phyloP scores from a whole-genome alignment of 2,329 filamentous ascomycete species.

The Huntiella decipiens region DNA sequence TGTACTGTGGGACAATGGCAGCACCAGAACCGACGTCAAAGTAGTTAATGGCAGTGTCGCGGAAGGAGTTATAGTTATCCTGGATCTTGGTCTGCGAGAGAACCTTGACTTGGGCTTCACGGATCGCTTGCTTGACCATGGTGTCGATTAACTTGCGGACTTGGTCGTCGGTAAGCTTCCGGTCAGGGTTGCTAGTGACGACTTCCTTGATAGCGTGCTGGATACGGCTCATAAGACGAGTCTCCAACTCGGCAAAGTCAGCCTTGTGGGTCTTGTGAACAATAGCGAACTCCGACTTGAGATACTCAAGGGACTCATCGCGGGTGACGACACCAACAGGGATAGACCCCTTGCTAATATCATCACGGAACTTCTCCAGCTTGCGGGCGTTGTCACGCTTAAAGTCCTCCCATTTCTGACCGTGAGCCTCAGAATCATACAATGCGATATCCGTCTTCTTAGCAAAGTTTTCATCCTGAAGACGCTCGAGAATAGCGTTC shows the following conservation, averaged over 20 bases:
- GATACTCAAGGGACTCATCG: conserved; percentile 28
- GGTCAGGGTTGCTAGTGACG: conserved; percentile 9
- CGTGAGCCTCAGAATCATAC: conserved; percentile 16
- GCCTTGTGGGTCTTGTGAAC: conserved; percentile 22
- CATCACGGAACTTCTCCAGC: conserved; percentile 20
- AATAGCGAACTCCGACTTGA: conserved; percentile 22
- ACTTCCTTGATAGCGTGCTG: conserved; percentile 11
- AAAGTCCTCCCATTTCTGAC: conserved; percentile 18
- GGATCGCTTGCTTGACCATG: conserved; percentile 25
- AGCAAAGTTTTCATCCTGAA: conserved; percentile 19
- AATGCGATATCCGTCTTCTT: conserved; percentile 5
- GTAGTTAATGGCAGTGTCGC: conserved; percentile 49
- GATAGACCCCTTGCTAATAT: conserved; percentile 10
- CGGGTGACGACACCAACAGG: conserved; percentile 24
- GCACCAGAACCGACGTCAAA: conserved; percentile 50
- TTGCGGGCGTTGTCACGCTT: conserved; percentile 15
- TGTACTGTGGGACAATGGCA: conserved; percentile 36
- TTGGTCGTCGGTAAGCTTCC: conserved; percentile 22
- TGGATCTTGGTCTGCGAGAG: conserved; percentile 28
- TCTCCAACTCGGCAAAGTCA: conserved; percentile 21
- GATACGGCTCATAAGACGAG: conserved; percentile 18
- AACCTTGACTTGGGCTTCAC: conserved; percentile 27
- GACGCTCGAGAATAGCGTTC: conserved; percentile 24
- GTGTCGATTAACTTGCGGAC: conserved; percentile 23
- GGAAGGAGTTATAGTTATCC: conserved; percentile 23